Conservation (phyloP, 176 grass and related monocot species). For the Ampelocalamus luodianensis region DNA sequence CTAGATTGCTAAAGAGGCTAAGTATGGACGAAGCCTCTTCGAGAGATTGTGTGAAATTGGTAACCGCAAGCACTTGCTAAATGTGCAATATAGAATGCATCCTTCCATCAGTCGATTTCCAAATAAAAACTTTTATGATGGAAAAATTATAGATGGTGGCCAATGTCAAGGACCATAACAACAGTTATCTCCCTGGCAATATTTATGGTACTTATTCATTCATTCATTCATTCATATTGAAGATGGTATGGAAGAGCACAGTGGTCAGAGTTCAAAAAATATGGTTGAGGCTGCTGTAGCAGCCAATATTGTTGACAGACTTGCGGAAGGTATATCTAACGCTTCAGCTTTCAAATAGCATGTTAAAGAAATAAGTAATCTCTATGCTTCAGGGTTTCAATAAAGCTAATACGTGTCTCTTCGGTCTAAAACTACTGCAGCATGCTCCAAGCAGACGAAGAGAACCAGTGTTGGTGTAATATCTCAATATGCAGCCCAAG, state of each 20-base stretch:
- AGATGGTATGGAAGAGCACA: conserved; percentile 18
- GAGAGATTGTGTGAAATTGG: conserved; percentile 44
- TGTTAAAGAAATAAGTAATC: not conserved
- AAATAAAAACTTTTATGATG: conserved; percentile 43
- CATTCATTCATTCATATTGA: conserved; percentile 61
- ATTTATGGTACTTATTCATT: conserved; percentile 40
- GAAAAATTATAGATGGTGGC: conserved; percentile 32
- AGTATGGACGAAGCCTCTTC: conserved; percentile 51
- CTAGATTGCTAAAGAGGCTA: conserved; percentile 43
- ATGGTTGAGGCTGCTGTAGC: conserved; percentile 25
- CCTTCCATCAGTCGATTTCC: conserved; percentile 55
- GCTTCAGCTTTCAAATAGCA: not conserved
- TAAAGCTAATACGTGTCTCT: not conserved
- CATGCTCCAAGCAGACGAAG: not conserved
- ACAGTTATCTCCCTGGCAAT: not conserved
- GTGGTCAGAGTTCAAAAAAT: conserved; percentile 44
- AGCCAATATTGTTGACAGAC: conserved; percentile 37
- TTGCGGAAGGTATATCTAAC: conserved; percentile 46
- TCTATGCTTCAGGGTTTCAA: not conserved
- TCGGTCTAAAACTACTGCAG: conserved; percentile 32
- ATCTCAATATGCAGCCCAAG: conserved; percentile 58
- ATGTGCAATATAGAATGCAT: conserved; percentile 69
- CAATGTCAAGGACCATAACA: conserved; percentile 1
- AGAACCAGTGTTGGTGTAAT: conserved; percentile 47
- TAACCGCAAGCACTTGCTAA: conserved; percentile 37